A percentile compares a stretch with the other conserved stretches of the same genome.
phyloP scores from a whole-genome alignment of 2,329 filamentous ascomycete species.

The Alternaria ethzedia region DNA sequence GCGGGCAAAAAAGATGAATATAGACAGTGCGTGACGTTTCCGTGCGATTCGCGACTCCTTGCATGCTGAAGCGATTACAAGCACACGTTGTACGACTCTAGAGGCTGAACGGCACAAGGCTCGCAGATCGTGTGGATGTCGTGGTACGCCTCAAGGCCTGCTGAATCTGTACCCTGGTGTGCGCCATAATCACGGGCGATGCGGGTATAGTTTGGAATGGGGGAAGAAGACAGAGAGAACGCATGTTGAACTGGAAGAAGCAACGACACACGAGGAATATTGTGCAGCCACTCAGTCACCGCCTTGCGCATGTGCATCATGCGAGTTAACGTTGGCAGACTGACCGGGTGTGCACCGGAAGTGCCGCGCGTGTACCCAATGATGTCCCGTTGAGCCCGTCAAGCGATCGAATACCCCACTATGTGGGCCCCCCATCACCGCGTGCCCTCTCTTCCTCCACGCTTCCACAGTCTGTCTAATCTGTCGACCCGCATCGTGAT shows the following conservation, averaged over 20 bases:
- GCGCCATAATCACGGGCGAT: constrained; percentile 33
- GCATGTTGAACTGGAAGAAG: constrained; percentile 13
- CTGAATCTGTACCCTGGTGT: constrained; percentile 2
- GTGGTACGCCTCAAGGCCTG: constrained; percentile 12
- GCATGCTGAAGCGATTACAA: constrained; percentile 45
- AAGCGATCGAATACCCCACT: constrained; percentile 14
- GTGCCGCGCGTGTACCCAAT: constrained; percentile 24
- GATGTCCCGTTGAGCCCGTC: constrained; percentile 8
- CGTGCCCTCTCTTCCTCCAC: constrained; percentile 11
- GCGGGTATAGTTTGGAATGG: constrained; percentile 13
- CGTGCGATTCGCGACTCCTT: constrained; percentile 41
- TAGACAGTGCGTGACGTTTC: constrained; percentile 17
- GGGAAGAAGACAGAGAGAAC: constrained; percentile 14
- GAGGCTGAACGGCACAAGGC: constrained; percentile 37
- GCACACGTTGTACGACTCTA: constrained; percentile 42
- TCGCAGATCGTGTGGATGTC: constrained; percentile 26
- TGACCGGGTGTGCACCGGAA: constrained; percentile 22
- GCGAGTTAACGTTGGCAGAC: constrained; percentile 19
- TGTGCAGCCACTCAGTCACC: constrained; percentile 36
- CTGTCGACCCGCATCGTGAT: constrained; percentile 6
- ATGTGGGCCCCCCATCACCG: constrained; percentile 11
- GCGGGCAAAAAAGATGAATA: constrained; percentile 24
- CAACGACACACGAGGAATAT: constrained; percentile 12
- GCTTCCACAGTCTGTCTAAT: constrained; percentile 5
- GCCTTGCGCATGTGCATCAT: constrained; percentile 30